Evolutionary conservation across 495 filamentous ascomycete species (phyloP), one percentile per base, ranked within the genome.

Genomic region (Acidiella bohemica): DNA sequence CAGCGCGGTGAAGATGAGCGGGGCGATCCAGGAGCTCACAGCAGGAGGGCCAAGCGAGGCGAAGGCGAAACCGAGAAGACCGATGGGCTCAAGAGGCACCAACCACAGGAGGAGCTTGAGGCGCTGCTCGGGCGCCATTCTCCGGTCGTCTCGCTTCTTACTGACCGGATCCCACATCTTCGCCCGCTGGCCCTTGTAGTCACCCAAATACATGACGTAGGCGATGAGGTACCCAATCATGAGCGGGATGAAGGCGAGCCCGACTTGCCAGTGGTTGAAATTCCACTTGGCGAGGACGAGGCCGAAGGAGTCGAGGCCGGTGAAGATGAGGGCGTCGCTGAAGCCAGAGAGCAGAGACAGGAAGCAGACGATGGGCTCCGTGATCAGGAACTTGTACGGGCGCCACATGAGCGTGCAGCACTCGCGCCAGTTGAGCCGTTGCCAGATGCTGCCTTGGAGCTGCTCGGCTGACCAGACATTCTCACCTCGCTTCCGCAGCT

Each of bases 271-370:
- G 1, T 65, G 54, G 23, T 60, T 60, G 47, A 83, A 81, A 23
- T 58, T 55, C 74, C 74, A 84, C 45, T 77, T 69, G 12, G 61
- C 46, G 46, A 77, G 80, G 19, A 83, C 76, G 7, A 77, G 63
- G 1, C 51, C 54, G 53, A 80, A 79, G 0, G 70, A 75, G 44
- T 82, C 75, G 37, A 81, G 72, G 57, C 76, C 80, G 56, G 74
- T 79, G 66, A 83, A 85, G 61, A 87, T 81, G 12, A 87, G 66
- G 8, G 80, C 80, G 46, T 85, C 81, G 18, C 70, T 74, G 65
- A 84, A 84, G 30, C 81, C 81, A 17, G 70, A 76, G 14, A 85
- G 73, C 10, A 84, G 62, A 2, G 78, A 83, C 2, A 87, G 63
- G 32, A 62, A 71, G 5, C 80, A 58, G 11, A 84, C 81, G 47